Base-by-base conservation (phyloP, 345 rosid genomes). In the Dovyalis caffra region DNA sequence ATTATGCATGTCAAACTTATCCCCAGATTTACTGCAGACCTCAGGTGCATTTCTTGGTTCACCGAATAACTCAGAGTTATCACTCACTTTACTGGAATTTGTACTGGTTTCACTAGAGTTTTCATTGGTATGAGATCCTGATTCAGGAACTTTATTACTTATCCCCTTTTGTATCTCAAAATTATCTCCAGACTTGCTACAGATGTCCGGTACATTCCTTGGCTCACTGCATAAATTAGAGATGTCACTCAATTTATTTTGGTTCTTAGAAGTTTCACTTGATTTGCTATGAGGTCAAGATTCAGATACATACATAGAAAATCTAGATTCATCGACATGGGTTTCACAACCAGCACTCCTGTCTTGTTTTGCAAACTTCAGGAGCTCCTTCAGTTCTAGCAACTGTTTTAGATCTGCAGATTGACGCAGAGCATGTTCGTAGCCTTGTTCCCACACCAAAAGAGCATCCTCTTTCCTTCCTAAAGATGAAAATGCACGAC, bases 401-500 rank as follows among this genome's bases (percentile, higher is more conserved):
- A 95, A 78, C 66, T 89, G 97, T 89, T 86, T 95, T 84, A 95
- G 83, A 88, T 92, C 98, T 20, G 98, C 88, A 57, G 94, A 87
- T 77, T 89, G 87, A 67, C 69, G 70, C 74, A 90, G 73, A 64
- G 96, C 94, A 80, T 79, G 86, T 14, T 83, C 82, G 69, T 87
- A 85, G n/a, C 96, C 98, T 74, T 84, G 85, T 87, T 88, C 91
- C 93, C 97, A 90, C 78, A 85, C 91, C 69, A 84, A 69, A 74
- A 88, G 73, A 16, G 97, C 97, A 65, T 92, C 99, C 38, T 79
- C 87, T 80, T 90, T 89, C 85, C 89, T 91, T 74, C 97, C 97
- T 84, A 95, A 68, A 45, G 94, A 87, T 80, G 85, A 88, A 73
- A 90, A 85, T 71, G 97, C 94, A 38, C 87, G 83, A 74, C 99